Evolutionary conservation across 2,329 filamentous ascomycete genomes (phyloP).

Genomic region (Tolypocladium cylindrosporum): DNA sequence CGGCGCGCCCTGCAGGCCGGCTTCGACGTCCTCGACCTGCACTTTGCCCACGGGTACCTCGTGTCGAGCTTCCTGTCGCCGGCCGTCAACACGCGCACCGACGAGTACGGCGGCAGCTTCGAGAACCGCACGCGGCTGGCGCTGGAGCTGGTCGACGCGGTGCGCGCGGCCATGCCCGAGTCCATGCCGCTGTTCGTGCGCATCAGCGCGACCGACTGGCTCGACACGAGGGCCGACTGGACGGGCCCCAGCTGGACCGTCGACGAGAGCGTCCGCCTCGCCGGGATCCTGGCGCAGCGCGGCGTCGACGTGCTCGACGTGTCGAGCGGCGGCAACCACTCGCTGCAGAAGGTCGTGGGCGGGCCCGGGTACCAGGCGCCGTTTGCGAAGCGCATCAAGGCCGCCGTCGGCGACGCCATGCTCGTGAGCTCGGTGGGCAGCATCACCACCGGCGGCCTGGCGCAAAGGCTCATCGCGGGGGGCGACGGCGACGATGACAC

Average conservation of each 20-base stretch:
- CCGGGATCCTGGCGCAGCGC: slow-evolving; percentile 48
- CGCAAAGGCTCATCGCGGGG: slow-evolving; percentile 35
- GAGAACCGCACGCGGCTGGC: slow-evolving; percentile 62
- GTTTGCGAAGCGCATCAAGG: slow-evolving; percentile 62
- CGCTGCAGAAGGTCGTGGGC: slow-evolving; percentile 42
- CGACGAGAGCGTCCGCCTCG: slow-evolving; percentile 53
- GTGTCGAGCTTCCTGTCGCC: slow-evolving; percentile 62
- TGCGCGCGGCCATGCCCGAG: slow-evolving; percentile 52
- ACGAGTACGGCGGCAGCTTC: slow-evolving; percentile 58
- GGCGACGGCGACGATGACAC: slow-evolving; percentile 22
- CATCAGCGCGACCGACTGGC: slow-evolving; percentile 67
- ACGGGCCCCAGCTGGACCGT: slow-evolving; percentile 55
- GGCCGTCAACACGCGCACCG: slow-evolving; percentile 57
- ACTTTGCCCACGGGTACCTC: slow-evolving; percentile 72
- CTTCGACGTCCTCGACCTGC: slow-evolving; percentile 61
- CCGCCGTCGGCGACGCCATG: slow-evolving; percentile 52
- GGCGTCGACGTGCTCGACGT: slow-evolving; percentile 72
- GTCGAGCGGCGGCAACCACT: slow-evolving; percentile 56
- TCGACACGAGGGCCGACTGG: slow-evolving; percentile 48
- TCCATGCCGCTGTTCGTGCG: slow-evolving; percentile 64
- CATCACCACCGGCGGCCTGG: slow-evolving; percentile 34
- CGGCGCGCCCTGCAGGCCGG: slow-evolving; percentile 52
- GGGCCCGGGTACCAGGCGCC: slow-evolving; percentile 61
- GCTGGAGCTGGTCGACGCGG: slow-evolving; percentile 55
- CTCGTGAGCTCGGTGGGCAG: slow-evolving; percentile 36